phyloP scores from a whole-genome alignment of 2,329 filamentous ascomycete genomes.

The Leptoxyphium fumago region DNA sequence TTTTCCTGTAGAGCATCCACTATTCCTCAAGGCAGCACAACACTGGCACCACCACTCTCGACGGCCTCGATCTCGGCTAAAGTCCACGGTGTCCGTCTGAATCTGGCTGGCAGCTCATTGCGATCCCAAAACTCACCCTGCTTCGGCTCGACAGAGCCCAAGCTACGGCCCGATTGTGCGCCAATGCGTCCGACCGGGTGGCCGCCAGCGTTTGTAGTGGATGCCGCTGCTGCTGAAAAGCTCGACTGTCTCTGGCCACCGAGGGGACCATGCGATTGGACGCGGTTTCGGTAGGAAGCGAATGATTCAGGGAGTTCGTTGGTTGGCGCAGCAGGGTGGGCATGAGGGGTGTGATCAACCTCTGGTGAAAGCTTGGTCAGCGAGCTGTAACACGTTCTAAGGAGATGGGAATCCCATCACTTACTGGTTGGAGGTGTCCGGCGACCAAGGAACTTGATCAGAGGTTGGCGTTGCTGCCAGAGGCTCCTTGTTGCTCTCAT shows the following conservation, averaged over 20 bases:
- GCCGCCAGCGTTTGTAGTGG: constrained; percentile 4
- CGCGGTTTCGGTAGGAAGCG: constrained; percentile 62
- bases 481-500: constrained; percentile 34
- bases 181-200: constrained; percentile 34
- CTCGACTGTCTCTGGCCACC: constrained; percentile 9
- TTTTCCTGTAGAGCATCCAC: neutral
- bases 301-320: constrained; percentile 53
- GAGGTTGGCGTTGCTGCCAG: constrained; percentile 32
- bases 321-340: constrained; percentile 57
- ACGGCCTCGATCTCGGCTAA: constrained; percentile 86
- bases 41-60: constrained; percentile 76
- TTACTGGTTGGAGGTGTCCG: constrained; percentile 29
- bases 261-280: constrained; percentile 64
- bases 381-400: neutral
- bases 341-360: constrained; percentile 58
- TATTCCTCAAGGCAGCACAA: constrained; percentile 31
- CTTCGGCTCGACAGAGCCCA: constrained; percentile 58
- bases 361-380: constrained; percentile 30
- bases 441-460: constrained; percentile 39
- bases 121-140: constrained; percentile 76
- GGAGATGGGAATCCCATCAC: constrained; percentile 6
- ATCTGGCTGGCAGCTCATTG: constrained; percentile 71
- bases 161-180: constrained; percentile 47
- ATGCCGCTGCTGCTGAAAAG: constrained; percentile 5
- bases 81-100: constrained; percentile 60